Evolutionary conservation across 768 basidiomycete genomes (phyloP), one percentile per base, ranked within the genome.

Genomic region (Mycena floridula): DNA sequence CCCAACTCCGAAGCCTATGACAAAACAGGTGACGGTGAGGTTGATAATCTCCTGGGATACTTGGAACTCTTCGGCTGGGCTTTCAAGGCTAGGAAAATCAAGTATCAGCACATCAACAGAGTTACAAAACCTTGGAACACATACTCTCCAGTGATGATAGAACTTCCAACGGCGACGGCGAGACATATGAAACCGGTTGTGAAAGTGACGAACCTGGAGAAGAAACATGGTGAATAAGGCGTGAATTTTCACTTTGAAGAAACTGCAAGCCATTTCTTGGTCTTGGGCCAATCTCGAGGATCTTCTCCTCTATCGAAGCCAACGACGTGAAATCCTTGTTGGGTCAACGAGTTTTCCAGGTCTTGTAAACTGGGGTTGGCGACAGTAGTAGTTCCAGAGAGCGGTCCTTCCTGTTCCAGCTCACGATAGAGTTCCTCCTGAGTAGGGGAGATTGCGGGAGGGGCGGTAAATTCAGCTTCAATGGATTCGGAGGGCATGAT

Each of bases 1-100:
- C 56, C 70, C 70, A 42, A 67, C 57, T 25, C 67, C 67, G 48
- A 66, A 69, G 16, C 70, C 69, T 40, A 69, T 64, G 21, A 72
- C 68, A 44, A 70, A 72, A 32, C 63, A 63, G 7, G 70, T 65
- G 7, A 69, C 67, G 3, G 66, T 66, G n/a, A 72, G 57, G 46
- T 69, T 68, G 40, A 64, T 58, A 22, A 71, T 61, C 41, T 64
- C 64, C 51, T 66, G 64, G 4, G 57, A 54, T 11, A 59, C 62
- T 27, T 60, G 52, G 21, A 69, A 51, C 4, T 61, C 61, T 39
- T 50, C 40, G 6, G 58, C 57, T 7, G 68, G 68, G 8, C 63
- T 62, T 21, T 35, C 44, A 49, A 71, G 57, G 49, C 66, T 69
- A 25, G 13, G 21, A 15, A 24, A 8, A 20, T 41, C 9, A 37